phyloP scores from a whole-genome alignment of 768 basidiomycete species.

The Suillus placidus region DNA sequence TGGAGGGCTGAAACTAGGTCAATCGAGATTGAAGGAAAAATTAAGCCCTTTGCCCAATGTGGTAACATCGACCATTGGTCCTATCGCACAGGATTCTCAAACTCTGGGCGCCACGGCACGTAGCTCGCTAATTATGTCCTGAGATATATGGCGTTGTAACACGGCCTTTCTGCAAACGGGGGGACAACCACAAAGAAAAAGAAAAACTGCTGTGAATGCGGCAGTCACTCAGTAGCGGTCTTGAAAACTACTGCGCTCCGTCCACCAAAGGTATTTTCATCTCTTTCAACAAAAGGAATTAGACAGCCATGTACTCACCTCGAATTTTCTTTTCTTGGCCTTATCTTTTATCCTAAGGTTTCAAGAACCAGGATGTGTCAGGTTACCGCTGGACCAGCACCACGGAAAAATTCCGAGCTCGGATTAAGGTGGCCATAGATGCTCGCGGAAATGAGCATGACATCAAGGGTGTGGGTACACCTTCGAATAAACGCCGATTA shows the following conservation, averaged over 20 bases:
- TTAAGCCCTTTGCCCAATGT: neutral
- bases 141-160: neutral
- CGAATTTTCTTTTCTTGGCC: constrained; percentile 2
- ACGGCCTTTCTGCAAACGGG: neutral
- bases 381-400: neutral
- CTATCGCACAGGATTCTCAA: constrained; percentile 4
- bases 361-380: constrained; percentile 1
- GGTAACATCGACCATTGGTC: neutral
- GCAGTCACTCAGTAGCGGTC: neutral
- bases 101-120: neutral
- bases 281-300: neutral
- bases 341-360: constrained; percentile 1
- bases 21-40: neutral
- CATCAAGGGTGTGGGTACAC: constrained; percentile 1
- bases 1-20: constrained; percentile 3
- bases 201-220: neutral
- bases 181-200: no score
- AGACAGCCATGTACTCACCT: neutral
- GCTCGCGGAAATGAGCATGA: constrained; percentile 1
- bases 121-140: neutral
- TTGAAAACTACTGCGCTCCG: neutral
- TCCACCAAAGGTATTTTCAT: neutral
- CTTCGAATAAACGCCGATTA: constrained; percentile 9
- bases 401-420: neutral
- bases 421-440: constrained; percentile 3